phyloP scores from a whole-genome alignment of 208 protist species.

The Acanthamoeba triangularis region DNA sequence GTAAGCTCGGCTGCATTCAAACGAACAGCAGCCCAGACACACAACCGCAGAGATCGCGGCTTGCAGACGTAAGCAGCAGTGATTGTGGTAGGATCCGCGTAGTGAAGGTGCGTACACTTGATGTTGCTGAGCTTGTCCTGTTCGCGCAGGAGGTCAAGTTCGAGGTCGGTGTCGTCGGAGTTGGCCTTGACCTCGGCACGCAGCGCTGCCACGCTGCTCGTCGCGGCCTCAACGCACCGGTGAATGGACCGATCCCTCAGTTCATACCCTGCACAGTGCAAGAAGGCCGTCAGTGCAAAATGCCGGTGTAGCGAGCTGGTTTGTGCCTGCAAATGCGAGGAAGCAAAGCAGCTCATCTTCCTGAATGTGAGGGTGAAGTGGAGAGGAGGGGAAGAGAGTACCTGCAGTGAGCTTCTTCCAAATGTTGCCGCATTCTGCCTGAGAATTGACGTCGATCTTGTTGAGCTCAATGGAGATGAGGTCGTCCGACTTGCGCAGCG shows the following conservation, averaged over 20 bases:
- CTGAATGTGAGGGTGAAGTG: background rate
- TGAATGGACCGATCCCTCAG: conserved; percentile 30
- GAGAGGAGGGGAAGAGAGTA: too few relatives aligned
- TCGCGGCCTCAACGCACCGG: background rate
- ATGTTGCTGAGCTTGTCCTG: conserved; percentile 60
- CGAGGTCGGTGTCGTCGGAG: conserved; percentile 51
- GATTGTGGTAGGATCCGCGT: background rate
- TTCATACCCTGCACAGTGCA: background rate
- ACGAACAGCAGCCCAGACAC: background rate
- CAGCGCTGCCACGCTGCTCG: background rate
- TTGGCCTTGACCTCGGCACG: conserved; percentile 18
- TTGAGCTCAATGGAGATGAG: conserved; percentile 25
- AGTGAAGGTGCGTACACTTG: background rate
- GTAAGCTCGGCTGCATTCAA: conserved; percentile 5
- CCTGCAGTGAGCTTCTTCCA: conserved; percentile 34
- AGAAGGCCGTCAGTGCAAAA: background rate
- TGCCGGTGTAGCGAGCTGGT: background rate
- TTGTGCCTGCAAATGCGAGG: background rate
- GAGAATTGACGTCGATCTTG: conserved; percentile 34
- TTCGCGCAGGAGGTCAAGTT: conserved; percentile 37
- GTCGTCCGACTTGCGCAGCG: conserved; percentile 8
- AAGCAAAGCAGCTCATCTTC: background rate
- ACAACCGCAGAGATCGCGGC: background rate
- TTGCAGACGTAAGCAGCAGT: background rate
- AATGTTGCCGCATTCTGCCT: conserved; percentile 40